These are phyloP conservation scores for Magnaporthiopsis incrustans DNA, from an alignment of 2,329 filamentous ascomycete species.

Conservation along the genomic window DNA sequence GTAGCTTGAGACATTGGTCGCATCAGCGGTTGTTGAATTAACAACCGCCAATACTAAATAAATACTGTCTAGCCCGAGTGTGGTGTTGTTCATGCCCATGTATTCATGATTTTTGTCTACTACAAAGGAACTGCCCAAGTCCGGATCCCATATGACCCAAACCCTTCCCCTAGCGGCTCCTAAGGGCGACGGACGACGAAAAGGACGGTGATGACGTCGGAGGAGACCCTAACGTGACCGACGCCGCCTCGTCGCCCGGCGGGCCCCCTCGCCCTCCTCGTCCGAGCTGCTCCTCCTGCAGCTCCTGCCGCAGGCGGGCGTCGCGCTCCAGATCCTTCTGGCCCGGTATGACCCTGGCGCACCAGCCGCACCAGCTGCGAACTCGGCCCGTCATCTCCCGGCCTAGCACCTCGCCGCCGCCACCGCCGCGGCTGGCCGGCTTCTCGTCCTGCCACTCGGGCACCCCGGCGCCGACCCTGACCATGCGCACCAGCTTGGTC, in stretches of 20 bases:
- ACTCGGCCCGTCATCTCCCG: constrained; percentile 61
- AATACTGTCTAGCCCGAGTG: neutral
- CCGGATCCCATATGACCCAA: too few species aligned
- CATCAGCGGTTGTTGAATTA: too few species aligned
- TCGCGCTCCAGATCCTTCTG: constrained; percentile 31
- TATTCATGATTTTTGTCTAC: neutral
- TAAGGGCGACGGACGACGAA: constrained; percentile 2
- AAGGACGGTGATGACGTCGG: neutral
- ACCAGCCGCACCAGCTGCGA: constrained; percentile 92
- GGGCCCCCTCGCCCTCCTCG: neutral
- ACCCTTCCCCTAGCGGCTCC: neutral
- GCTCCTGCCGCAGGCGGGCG: constrained; percentile 4
- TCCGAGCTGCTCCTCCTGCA: neutral
- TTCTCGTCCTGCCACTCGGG: constrained; percentile 78
- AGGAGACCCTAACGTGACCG: too few species aligned
- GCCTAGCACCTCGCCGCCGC: constrained; percentile 55
- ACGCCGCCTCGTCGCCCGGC: too few species aligned
- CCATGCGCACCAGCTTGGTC: constrained; percentile 76
- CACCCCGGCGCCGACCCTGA: constrained; percentile 75
- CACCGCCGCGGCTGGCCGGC: constrained; percentile 15
- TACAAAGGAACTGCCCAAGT: neutral
- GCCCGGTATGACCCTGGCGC: constrained; percentile 64
- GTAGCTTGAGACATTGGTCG: too few species aligned
- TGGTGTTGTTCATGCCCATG: neutral
- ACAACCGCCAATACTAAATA: too few species aligned